Evolutionary conservation across 257 asterid species (phyloP).

Genomic region (Verbena officinalis): DNA sequence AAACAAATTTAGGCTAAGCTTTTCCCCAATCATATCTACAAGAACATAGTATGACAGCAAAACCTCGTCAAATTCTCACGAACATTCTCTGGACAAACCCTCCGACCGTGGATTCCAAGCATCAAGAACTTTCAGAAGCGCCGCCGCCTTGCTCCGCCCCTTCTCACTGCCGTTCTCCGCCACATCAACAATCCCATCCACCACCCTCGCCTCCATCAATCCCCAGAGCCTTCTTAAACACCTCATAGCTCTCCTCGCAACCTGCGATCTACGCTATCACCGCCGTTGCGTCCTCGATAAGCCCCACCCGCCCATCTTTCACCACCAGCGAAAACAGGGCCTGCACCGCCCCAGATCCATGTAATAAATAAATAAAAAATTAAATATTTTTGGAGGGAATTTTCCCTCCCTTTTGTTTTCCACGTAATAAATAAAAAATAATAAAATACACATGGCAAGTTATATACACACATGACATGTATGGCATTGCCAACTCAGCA

Average conservation of each 20-base stretch:
- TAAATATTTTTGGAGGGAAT: no score
- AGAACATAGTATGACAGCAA: neutral
- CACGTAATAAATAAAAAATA: no score
- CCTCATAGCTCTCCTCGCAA: conserved; percentile 36
- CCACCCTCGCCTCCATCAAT: conserved; percentile 54
- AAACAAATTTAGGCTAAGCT: no score
- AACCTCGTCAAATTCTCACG: conserved; percentile 34
- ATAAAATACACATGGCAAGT: no score
- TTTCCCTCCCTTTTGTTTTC: no score
- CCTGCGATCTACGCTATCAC: conserved; percentile 93
- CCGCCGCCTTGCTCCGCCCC: conserved; percentile 67
- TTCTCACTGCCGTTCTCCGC: conserved; percentile 71
- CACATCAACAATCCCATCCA: conserved; percentile 79
- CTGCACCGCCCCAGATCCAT: conserved; percentile 81
- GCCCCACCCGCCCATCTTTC: conserved; percentile 70
- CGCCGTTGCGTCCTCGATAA: conserved; percentile 90
- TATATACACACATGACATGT: no score
- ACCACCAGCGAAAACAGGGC: conserved; percentile 69
- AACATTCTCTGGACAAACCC: conserved; percentile 34
- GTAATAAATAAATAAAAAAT: no score
- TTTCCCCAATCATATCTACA: no score
- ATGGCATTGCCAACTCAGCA: no score
- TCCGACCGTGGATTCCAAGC: conserved; percentile 31
- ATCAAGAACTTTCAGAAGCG: conserved; percentile 57
- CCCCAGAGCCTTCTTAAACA: no score